phyloP scores from a whole-genome alignment of 208 protist species.

The Trypanosomatidae sp. region DNA sequence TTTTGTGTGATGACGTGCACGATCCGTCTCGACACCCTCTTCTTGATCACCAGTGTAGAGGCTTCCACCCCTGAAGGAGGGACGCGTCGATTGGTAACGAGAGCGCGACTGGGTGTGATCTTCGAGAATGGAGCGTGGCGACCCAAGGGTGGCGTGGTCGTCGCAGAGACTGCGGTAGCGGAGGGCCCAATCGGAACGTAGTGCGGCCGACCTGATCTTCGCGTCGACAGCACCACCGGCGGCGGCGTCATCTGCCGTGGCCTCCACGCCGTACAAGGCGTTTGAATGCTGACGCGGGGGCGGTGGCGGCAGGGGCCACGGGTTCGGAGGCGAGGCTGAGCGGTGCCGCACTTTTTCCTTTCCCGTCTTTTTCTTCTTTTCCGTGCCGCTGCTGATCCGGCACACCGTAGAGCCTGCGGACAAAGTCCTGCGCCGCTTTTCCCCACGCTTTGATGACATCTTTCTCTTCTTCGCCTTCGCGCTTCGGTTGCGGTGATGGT shows the following conservation, averaged over 20 bases:
- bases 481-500: constrained; percentile 3
- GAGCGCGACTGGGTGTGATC: not conserved
- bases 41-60: not conserved
- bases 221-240: not conserved
- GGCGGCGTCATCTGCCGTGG: not conserved
- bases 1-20: not conserved
- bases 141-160: not conserved
- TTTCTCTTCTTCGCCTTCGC: not conserved
- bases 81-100: not conserved
- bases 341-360: constrained; percentile 8
- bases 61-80: not conserved
- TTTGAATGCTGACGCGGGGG: not conserved
- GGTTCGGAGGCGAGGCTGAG: constrained; percentile 1
- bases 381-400: not conserved
- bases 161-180: not conserved
- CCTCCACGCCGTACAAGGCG: not conserved
- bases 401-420: not conserved
- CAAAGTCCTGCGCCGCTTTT: not conserved
- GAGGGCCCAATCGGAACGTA: not conserved
- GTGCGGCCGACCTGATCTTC: not conserved
- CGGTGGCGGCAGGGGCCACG: constrained; percentile 6
- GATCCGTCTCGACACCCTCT: not conserved
- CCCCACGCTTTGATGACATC: not conserved
- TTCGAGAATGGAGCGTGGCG: not conserved
- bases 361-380: constrained; percentile 10